Percentiles rank a stretch among this genome's conserved stretches.
phyloP scores from a whole-genome alignment of 2,329 filamentous ascomycete genomes.

The Aspergillus caelatus region DNA sequence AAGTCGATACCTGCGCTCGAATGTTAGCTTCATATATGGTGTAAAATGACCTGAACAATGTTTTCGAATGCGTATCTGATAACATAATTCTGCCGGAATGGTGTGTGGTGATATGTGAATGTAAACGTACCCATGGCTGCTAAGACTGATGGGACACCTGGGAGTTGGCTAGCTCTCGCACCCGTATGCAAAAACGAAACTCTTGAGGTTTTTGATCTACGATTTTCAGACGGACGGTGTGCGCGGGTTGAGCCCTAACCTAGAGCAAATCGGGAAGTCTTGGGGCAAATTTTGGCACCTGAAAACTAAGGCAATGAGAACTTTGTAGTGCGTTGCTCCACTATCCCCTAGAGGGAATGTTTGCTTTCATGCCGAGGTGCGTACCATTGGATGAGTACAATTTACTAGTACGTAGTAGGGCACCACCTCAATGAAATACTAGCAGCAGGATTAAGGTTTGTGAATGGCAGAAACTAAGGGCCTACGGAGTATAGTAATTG shows the following conservation, averaged over 20 bases:
- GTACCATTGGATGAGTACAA: neutral
- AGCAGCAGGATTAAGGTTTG: neutral
- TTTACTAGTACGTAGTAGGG: neutral
- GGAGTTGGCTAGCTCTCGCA: conserved; percentile 45
- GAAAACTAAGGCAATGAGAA: neutral
- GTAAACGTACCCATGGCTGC: conserved; percentile 48
- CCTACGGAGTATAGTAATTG: neutral
- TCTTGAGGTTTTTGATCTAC: conserved; percentile 41
- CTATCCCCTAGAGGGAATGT: neutral
- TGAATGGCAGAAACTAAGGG: neutral
- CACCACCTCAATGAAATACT: neutral
- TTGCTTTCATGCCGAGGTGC: neutral
- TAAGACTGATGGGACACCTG: conserved; percentile 43
- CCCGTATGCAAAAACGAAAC: conserved; percentile 39
- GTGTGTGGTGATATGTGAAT: conserved; percentile 3
- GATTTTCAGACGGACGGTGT: conserved; percentile 44
- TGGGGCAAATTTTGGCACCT: conserved; percentile 12
- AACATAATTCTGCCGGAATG: neutral
- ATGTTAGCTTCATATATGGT: conserved; percentile 16
- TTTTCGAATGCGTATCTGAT: neutral
- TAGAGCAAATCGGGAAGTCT: conserved; percentile 29
- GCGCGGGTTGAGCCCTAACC: conserved; percentile 51
- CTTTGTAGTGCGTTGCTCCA: neutral
- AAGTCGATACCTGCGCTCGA: conserved; percentile 55
- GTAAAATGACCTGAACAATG: neutral